Evolutionary conservation across 306 rosid genomes (phyloP), one percentile per base, ranked within the genome.

Genomic region (Benincasa hispida): DNA sequence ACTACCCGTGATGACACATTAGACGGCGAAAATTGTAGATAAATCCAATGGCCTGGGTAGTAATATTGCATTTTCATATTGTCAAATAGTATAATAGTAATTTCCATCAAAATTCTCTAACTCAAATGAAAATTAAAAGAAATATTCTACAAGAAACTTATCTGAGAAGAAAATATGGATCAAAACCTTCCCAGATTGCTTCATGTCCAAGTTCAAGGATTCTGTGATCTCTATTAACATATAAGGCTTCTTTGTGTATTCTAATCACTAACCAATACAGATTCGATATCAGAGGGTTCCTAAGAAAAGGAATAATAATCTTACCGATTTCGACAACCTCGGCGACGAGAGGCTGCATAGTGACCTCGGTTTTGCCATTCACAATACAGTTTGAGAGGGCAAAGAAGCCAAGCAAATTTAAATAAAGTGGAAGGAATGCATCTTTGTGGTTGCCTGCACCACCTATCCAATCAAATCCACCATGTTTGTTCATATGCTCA

Each of bases 391-490:
- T 90, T 21, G 98, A 90, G 73, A 92, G 83, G 74, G 92, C 82
- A 79, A 85, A 83, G 60, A 91, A 90, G 76, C 93, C 95, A 10
- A 94, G 96, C 76, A 91, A 78, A 87, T 90, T 91, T 32, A 88
- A 84, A 72, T 94, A 90, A 18, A 90, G 65, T 14, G 97, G 97
- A 59, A 94, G 87, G 84, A 94, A 94, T 69, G 96, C 89, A 81
- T 94, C 98, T 86, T 94, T 94, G 81, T 94, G 98, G 88, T 94
- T 94, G 35, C 95, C 97, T 9, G 86, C 81, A 37, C 98, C 97
- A 66, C 98, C 98, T n/a, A 94, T 86, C 98, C 97, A 94, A 81
- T 86, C 83, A 27, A 78, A 82, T 28, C 83, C 84, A 39, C 82
- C 89, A 3, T 84, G 84, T 82, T 80, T 87, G 34, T 51, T 87